A percentile compares a stretch with the other conserved stretches of the same genome.
These are phyloP conservation scores for Ceratocystis colombiana DNA, from an alignment of 2,329 filamentous ascomycete genomes.

Conservation along the genomic window DNA sequence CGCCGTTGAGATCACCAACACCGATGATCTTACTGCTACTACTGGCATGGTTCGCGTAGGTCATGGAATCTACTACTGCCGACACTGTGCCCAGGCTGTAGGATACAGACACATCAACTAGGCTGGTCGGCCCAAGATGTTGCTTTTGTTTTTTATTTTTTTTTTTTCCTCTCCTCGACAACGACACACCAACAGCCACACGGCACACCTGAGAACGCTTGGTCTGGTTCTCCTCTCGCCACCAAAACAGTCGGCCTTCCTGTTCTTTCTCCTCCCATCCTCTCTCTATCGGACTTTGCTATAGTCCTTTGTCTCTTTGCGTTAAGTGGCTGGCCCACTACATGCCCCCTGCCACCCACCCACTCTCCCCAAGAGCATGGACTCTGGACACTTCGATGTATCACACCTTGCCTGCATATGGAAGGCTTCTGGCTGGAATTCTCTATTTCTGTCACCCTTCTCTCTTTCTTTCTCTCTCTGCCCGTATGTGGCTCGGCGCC, in stretches of 20 bases:
- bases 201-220: not conserved
- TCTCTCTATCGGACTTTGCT: not conserved
- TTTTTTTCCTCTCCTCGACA: not conserved
- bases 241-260: not conserved
- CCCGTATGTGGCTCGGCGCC: not conserved
- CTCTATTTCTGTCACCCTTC: not conserved
- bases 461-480: not conserved
- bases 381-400: not conserved
- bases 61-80: conserved; percentile 53
- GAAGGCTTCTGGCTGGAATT: not conserved
- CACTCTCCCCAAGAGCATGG: not conserved
- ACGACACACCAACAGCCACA: not conserved
- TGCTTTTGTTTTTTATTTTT: not conserved
- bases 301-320: not conserved
- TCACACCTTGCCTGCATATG: not conserved
- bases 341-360: not conserved
- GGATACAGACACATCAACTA: conserved; percentile 46
- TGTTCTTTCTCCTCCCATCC: not conserved
- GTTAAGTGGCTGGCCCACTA: conserved; percentile 14
- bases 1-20: conserved; percentile 50
- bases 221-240: too few relatives aligned
- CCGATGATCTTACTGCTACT: conserved; percentile 44
- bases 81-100: conserved; percentile 52
- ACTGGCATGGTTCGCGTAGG: conserved; percentile 56
- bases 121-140: not conserved